A percentile compares a stretch with the other conserved stretches of the same genome.
Conservation (phyloP, 306 rosid genomes). For the Vachellia pachyceras region DNA sequence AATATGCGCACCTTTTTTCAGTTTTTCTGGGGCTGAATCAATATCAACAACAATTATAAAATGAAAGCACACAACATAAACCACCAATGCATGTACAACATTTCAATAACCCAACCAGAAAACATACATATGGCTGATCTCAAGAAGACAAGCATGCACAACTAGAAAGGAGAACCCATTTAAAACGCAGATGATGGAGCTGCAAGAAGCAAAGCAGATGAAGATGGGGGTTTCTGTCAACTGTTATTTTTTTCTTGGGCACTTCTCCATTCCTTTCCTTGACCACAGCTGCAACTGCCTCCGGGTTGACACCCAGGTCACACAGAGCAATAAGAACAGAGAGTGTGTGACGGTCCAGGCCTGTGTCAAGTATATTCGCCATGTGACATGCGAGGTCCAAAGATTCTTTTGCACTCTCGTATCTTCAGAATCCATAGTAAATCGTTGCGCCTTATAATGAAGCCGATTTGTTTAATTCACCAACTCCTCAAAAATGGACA, state of each 20-base stretch:
- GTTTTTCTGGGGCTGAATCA: too few relatives aligned
- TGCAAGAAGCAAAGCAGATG: slow-evolving; percentile 28
- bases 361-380: neutral
- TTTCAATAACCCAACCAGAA: neutral
- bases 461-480: neutral
- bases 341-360: neutral
- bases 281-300: slow-evolving; percentile 3
- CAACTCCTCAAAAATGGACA: slow-evolving; percentile 1
- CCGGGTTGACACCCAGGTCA: neutral
- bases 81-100: neutral
- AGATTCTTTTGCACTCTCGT: neutral
- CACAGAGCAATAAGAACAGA: slow-evolving; percentile 4
- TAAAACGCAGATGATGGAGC: slow-evolving; percentile 36
- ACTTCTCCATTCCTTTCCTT: neutral
- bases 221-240: neutral
- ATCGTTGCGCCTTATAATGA: neutral
- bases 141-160: slow-evolving; percentile 14
- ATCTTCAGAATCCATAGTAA: slow-evolving; percentile 33
- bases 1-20: too few relatives aligned
- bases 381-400: neutral
- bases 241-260: neutral
- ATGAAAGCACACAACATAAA: neutral
- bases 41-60: neutral
- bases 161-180: slow-evolving; percentile 2
- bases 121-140: slow-evolving; percentile 5